Evolutionary conservation across 1,139 yeast species (phyloP).

Genomic region (Yamadazyma blattariae): DNA sequence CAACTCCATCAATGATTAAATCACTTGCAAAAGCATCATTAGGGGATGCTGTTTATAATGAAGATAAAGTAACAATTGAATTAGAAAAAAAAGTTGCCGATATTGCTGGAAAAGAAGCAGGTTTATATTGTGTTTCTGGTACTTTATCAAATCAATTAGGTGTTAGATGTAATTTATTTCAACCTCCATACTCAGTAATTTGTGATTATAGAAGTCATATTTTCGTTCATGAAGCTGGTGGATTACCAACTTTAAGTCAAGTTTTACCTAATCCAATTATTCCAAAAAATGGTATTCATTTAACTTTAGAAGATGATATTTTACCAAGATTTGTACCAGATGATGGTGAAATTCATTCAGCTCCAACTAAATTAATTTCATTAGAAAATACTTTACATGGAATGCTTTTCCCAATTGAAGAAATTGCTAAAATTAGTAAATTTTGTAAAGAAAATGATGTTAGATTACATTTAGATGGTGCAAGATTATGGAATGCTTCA

Average conservation of each 20-base stretch:
- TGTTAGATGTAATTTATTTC: slow-evolving; percentile 68
- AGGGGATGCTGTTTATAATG: slow-evolving; percentile 90
- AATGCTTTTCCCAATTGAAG: slow-evolving; percentile 75
- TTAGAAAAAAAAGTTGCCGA: slow-evolving; percentile 66
- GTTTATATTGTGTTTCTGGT: slow-evolving; percentile 83
- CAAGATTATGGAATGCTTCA: slow-evolving; percentile 91
- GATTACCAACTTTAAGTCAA: slow-evolving; percentile 83
- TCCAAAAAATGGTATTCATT: slow-evolving; percentile 69
- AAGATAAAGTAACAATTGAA: slow-evolving; percentile 66
- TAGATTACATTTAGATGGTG: slow-evolving; percentile 86
- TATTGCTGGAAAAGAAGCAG: slow-evolving; percentile 81
- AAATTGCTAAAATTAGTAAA: slow-evolving; percentile 65
- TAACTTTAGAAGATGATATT: slow-evolving; percentile 76
- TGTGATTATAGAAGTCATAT: slow-evolving; percentile 89
- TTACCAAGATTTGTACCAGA: slow-evolving; percentile 63
- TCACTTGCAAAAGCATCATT: slow-evolving; percentile 36
- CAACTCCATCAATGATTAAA: slow-evolving; percentile 67
- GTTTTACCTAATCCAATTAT: slow-evolving; percentile 87
- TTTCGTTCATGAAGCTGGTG: slow-evolving; percentile 84
- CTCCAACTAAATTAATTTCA: slow-evolving; percentile 83
- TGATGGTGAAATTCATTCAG: slow-evolving; percentile 82
- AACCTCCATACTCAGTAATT: slow-evolving; percentile 83
- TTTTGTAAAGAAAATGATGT: slow-evolving; percentile 68
- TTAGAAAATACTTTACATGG: slow-evolving; percentile 91
- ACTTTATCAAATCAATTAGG: slow-evolving; percentile 91